phyloP scores from a whole-genome alignment of 2,329 filamentous ascomycete species.

The Tetracladium maxilliforme region DNA sequence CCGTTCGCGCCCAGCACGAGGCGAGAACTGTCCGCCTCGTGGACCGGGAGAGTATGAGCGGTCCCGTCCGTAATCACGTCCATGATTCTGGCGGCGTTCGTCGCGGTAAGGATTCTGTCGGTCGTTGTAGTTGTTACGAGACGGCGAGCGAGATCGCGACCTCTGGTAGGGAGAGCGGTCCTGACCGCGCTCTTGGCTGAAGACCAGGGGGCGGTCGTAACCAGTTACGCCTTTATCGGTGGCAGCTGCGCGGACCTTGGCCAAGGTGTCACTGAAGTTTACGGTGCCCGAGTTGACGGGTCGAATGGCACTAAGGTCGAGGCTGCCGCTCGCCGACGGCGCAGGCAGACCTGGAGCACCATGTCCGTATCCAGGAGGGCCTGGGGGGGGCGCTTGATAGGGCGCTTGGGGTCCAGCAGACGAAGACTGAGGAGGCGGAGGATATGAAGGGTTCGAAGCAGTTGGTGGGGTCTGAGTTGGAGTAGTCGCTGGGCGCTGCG shows the following conservation, averaged over 20 bases:
- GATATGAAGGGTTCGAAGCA: no score
- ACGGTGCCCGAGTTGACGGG: constrained; percentile 70
- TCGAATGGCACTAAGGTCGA: constrained; percentile 69
- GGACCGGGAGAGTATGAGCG: constrained; percentile 57
- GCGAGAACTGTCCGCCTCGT: constrained; percentile 46
- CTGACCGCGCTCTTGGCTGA: constrained; percentile 17
- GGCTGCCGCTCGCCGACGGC: constrained; percentile 57
- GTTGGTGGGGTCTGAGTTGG: no score
- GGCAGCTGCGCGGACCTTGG: constrained; percentile 70
- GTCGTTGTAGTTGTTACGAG: constrained; percentile 64
- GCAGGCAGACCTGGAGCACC: constrained; percentile 42
- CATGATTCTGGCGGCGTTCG: constrained; percentile 59
- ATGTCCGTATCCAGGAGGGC: no score
- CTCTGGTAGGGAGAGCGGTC: constrained; percentile 41
- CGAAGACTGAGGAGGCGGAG: not conserved
- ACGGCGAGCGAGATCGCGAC: constrained; percentile 56
- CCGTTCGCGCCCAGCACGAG: constrained; percentile 31
- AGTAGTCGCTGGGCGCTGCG: no score
- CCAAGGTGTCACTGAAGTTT: constrained; percentile 71
- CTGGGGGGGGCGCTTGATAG: no score
- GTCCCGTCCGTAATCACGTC: constrained; percentile 47
- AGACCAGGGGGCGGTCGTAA: constrained; percentile 38
- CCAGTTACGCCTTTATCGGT: constrained; percentile 59
- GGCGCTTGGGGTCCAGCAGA: not conserved
- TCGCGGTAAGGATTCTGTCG: constrained; percentile 81